Evolutionary conservation across 768 basidiomycete genomes (phyloP).

Genomic region (Lactarius hatsudake): DNA sequence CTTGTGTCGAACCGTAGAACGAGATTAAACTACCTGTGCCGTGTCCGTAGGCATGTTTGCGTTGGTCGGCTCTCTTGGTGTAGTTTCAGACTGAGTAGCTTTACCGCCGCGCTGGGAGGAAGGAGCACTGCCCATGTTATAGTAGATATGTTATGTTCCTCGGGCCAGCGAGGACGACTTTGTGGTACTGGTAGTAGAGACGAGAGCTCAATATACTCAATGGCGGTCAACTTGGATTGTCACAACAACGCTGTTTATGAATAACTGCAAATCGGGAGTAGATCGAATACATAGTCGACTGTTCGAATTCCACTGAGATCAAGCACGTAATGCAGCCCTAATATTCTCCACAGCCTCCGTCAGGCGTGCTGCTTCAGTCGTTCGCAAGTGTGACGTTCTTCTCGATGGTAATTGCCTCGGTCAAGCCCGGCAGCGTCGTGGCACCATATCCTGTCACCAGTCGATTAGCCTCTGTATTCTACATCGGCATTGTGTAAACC

Average conservation of each 20-base stretch:
- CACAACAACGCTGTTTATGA: neutral
- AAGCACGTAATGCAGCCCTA: slow-evolving; percentile 16
- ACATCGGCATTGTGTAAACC: slow-evolving; percentile 9
- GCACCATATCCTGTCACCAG: slow-evolving; percentile 66
- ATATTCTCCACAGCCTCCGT: slow-evolving; percentile 52
- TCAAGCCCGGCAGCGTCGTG: slow-evolving; percentile 77
- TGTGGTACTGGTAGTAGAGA: slow-evolving; percentile 9
- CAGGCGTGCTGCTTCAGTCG: slow-evolving; percentile 59
- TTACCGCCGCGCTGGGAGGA: slow-evolving; percentile 22
- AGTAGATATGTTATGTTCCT: slow-evolving; percentile 5
- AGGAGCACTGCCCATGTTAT: slow-evolving; percentile 22
- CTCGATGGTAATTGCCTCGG: slow-evolving; percentile 72
- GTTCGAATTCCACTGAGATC: slow-evolving; percentile 10
- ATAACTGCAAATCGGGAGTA: neutral
- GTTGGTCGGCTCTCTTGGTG: slow-evolving; percentile 10
- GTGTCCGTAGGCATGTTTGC: slow-evolving; percentile 13
- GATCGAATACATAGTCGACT: neutral
- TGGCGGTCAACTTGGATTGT: slow-evolving; percentile 4
- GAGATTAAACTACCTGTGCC: slow-evolving; percentile 19
- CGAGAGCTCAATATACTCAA: neutral
- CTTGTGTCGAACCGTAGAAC: neutral
- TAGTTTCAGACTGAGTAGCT: slow-evolving; percentile 8
- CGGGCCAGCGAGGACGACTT: slow-evolving; percentile 22
- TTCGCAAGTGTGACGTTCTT: slow-evolving; percentile 58
- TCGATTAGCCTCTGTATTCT: neutral